Base-by-base conservation (phyloP, 2,329 filamentous ascomycete genomes). In the Coniochaeta prunicola region DNA sequence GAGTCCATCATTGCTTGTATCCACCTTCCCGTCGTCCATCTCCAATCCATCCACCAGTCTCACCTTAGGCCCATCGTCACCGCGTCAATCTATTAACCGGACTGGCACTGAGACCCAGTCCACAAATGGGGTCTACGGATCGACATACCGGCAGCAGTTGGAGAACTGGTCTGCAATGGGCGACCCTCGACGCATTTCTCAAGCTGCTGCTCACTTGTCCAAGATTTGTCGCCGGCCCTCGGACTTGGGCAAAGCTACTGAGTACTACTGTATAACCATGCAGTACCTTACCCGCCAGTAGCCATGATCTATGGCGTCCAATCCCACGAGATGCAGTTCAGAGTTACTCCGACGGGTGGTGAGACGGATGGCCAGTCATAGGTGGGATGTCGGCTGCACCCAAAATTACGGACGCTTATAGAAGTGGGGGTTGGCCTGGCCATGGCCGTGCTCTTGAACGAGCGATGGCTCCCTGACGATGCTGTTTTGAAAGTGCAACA, bases 381-480 rank as follows among this genome's bases (percentile, higher is more conserved):
- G 53, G 53, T 36, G 53, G 53, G 21, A 33, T 33, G 33, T 33
- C 36, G 53, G 53, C 24, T 24, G 30, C 53, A 36, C 19, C 33
- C 30, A 55, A 55, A 21, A 55, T 55, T 55, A 55, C 53, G 30
- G 28, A 24, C 15, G 48, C 24, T 19, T 36, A 10, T 21, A 3
- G 53, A 36, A 8, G 53, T 55, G 53, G 53, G 53, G 53, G 53
- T 50, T 50, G 45, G n/a, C n/a, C n/a, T n/a, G n/a, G n/a, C 24
- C 28, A 55, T 21, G 33, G 53, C 33, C 53, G n/a, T 15, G 53
- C 30, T 36, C 53, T 17, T 12, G 3, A 33, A 38, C 3, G 36
- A n/a, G 15, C 15, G 17, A 38, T 6, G 19, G 8, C 28, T 36
- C 4, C 9, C 36, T n/a, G 6, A 36, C 6, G 24, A 17, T 28